Conservation (phyloP, 2,329 filamentous ascomycete species). For the Mollisia scopiformis region DNA sequence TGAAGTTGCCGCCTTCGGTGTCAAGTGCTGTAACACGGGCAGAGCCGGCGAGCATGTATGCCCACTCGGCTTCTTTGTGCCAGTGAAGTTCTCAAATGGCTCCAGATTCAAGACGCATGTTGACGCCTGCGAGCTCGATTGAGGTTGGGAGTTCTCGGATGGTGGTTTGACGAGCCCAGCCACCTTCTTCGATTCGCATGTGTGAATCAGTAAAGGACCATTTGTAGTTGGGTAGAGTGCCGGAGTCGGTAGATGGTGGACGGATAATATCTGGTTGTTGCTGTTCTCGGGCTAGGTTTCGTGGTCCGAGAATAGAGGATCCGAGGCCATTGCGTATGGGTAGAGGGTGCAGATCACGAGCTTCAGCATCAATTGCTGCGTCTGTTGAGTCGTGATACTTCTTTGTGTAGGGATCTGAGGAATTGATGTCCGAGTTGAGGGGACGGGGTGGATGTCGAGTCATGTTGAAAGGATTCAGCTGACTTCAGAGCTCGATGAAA, state of each 20-base stretch:
- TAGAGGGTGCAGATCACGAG: slow-evolving; percentile 63
- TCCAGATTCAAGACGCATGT: slow-evolving; percentile 76
- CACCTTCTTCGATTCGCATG: slow-evolving; percentile 69
- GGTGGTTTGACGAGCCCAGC: slow-evolving; percentile 76
- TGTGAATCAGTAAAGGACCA: slow-evolving; percentile 72
- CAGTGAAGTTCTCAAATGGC: slow-evolving; percentile 79
- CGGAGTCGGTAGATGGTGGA: slow-evolving; percentile 73
- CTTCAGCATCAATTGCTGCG: slow-evolving; percentile 61
- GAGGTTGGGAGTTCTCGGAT: slow-evolving; percentile 65
- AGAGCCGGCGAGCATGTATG: slow-evolving; percentile 70
- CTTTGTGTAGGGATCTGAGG: slow-evolving; percentile 59
- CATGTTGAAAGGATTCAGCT: neutral
- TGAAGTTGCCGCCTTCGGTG: slow-evolving; percentile 75
- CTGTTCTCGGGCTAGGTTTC: slow-evolving; percentile 68
- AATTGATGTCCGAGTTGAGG: neutral
- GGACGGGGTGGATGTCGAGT: neutral
- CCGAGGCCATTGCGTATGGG: slow-evolving; percentile 68
- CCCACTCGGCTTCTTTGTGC: slow-evolving; percentile 82
- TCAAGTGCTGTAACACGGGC: slow-evolving; percentile 75
- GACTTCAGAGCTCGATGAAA: too few species aligned
- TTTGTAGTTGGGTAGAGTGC: slow-evolving; percentile 70
- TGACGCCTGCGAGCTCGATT: slow-evolving; percentile 72
- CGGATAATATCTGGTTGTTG: slow-evolving; percentile 73
- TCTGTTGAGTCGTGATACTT: slow-evolving; percentile 64
- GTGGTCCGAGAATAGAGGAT: slow-evolving; percentile 68